phyloP scores from a whole-genome alignment of 306 rosid genomes.

The Herpetospermum pedunculosum region DNA sequence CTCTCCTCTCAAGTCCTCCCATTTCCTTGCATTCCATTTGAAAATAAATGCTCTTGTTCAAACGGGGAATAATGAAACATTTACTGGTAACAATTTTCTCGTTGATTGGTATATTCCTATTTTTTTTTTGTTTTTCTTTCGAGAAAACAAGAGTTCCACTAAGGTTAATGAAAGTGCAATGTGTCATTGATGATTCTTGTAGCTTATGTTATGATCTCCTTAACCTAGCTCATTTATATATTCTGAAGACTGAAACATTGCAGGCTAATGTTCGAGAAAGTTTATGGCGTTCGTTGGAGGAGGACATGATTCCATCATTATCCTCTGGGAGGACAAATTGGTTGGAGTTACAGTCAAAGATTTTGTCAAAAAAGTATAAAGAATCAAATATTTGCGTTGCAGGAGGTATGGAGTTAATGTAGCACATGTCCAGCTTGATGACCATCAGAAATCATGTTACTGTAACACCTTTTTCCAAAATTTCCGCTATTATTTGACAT shows the following conservation, averaged over 20 bases:
- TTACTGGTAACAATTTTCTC: background rate
- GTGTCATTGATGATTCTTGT: background rate
- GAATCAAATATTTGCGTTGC: slow-evolving; percentile 77
- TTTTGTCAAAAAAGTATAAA: slow-evolving; percentile 31
- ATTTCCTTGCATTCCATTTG: background rate
- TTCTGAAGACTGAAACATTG: slow-evolving; percentile 20
- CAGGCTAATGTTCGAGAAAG: slow-evolving; percentile 70
- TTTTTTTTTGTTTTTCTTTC: background rate
- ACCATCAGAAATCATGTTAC: background rate
- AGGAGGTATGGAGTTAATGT: slow-evolving; percentile 56
- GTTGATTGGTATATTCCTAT: background rate
- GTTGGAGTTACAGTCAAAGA: slow-evolving; percentile 87
- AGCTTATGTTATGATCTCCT: slow-evolving; percentile 17
- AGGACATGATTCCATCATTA: slow-evolving; percentile 70
- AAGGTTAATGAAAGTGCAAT: background rate
- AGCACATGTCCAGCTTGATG: background rate
- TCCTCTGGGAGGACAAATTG: slow-evolving; percentile 64
- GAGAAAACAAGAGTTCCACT: background rate
- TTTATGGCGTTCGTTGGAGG: slow-evolving; percentile 83
- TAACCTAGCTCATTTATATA: background rate
- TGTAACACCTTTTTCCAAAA: background rate
- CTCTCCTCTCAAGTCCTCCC: background rate
- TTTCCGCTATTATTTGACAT: background rate
- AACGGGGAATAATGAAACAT: background rate
- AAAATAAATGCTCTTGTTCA: background rate